Percentiles rank a stretch among this genome's conserved stretches.
phyloP scores from a whole-genome alignment of 139 green algal genomes.

The Astrephomene gubernaculifera region DNA sequence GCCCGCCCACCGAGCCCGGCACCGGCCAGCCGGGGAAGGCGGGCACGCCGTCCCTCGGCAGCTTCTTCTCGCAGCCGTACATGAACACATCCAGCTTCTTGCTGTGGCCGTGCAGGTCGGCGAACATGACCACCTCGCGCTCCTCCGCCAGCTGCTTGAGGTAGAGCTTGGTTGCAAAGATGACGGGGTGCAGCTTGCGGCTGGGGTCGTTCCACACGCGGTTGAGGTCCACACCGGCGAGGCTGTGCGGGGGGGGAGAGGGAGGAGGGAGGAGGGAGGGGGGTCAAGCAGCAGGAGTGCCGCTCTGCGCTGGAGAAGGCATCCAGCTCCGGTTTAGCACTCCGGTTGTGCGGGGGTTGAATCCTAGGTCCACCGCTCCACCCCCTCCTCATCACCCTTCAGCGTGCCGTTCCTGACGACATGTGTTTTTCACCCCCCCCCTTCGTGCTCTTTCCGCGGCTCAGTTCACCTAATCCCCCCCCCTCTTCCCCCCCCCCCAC shows the following conservation, averaged over 20 bases:
- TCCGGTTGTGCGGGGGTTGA: too few species aligned
- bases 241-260: slow-evolving; percentile 55
- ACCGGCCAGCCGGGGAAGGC: slow-evolving; percentile 47
- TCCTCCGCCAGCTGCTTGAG: slow-evolving; percentile 66
- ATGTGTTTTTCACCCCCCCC: too few species aligned
- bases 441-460: too few species aligned
- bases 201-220: slow-evolving; percentile 71
- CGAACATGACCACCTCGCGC: slow-evolving; percentile 74
- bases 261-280: not conserved
- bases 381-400: too few species aligned
- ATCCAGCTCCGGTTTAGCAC: too few species aligned
- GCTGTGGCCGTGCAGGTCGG: slow-evolving; percentile 86
- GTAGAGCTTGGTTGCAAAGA: slow-evolving; percentile 72
- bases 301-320: too few species aligned
- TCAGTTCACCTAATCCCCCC: too few species aligned
- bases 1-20: slow-evolving; percentile 38
- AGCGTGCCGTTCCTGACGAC: too few species aligned
- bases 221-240: slow-evolving; percentile 86
- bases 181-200: slow-evolving; percentile 70
- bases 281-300: too few species aligned
- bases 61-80: slow-evolving; percentile 78
- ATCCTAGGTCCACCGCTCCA: too few species aligned
- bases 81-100: slow-evolving; percentile 78
- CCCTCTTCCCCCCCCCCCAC: not conserved
- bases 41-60: slow-evolving; percentile 38